Conservation (phyloP, 164 flowering plant species). For the Macadamia integrifolia region DNA sequence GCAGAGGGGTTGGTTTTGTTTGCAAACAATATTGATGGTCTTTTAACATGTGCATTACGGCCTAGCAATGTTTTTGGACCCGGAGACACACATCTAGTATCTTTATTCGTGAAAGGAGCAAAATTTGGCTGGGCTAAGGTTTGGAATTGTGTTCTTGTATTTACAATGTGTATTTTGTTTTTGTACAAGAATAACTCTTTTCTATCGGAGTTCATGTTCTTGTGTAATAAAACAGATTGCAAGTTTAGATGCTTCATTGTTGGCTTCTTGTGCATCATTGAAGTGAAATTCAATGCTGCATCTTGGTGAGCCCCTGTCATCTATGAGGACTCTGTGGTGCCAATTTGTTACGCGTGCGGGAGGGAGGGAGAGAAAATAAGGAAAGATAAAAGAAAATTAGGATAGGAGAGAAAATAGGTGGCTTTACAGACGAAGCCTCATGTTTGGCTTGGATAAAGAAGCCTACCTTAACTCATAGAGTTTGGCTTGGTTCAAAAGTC, state of each 20-base stretch:
- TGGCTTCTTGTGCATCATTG: too few species aligned
- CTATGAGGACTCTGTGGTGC: too few species aligned
- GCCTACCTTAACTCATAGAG: too few species aligned
- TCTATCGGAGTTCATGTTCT: background rate
- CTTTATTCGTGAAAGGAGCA: constrained; percentile 43
- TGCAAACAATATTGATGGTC: constrained; percentile 64
- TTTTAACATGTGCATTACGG: constrained; percentile 81
- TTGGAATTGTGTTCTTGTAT: background rate
- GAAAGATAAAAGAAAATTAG: too few species aligned
- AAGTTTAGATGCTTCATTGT: background rate
- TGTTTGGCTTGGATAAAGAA: too few species aligned
- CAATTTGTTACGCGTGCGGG: too few species aligned
- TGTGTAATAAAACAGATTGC: background rate
- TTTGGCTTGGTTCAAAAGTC: too few species aligned
- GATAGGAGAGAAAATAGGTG: too few species aligned
- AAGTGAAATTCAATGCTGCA: too few species aligned
- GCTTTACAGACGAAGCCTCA: too few species aligned
- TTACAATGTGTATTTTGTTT: background rate
- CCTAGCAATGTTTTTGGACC: constrained; percentile 91
- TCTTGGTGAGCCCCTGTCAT: too few species aligned
- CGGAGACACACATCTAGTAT: constrained; percentile 56
- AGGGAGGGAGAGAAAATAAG: too few species aligned
- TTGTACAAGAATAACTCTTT: background rate
- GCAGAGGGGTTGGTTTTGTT: constrained; percentile 68
- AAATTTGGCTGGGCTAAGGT: constrained; percentile 74